Conservation (phyloP, 2,329 filamentous ascomycete species). For the Penicillium aurantiogriseum region DNA sequence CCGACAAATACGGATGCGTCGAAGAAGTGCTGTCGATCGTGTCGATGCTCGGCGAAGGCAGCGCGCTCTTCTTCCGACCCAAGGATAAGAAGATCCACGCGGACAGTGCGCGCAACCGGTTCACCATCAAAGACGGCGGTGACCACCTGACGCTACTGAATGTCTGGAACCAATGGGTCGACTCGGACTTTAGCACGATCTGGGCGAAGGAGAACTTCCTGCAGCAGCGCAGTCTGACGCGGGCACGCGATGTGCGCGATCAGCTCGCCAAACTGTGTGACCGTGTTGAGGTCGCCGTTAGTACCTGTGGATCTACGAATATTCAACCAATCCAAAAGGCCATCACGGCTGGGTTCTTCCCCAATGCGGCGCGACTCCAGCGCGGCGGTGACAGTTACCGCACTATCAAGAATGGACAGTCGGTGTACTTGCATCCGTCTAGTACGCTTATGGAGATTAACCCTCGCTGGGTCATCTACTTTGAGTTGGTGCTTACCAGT, state of each 20-base stretch:
- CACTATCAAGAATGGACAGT: conserved; percentile 85
- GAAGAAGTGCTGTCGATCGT: conserved; percentile 91
- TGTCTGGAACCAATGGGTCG: conserved; percentile 94
- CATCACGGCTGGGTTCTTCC: conserved; percentile 89
- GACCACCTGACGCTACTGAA: conserved; percentile 87
- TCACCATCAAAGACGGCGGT: conserved; percentile 86
- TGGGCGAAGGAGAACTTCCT: conserved; percentile 94
- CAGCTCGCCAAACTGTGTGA: conserved; percentile 92
- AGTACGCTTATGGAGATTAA: conserved; percentile 75
- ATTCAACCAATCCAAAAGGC: conserved; percentile 79
- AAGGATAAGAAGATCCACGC: conserved; percentile 98
- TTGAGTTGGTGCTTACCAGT: conserved; percentile 82
- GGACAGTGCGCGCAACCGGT: conserved; percentile 82
- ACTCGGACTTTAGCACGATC: conserved; percentile 80
- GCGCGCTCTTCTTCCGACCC: conserved; percentile 86
- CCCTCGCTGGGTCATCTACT: conserved; percentile 85
- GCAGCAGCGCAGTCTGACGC: conserved; percentile 82
- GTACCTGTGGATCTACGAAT: conserved; percentile 69
- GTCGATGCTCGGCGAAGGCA: conserved; percentile 88
- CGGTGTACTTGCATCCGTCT: conserved; percentile 88
- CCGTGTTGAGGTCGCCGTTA: conserved; percentile 75
- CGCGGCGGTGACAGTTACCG: conserved; percentile 83
- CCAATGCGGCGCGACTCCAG: conserved; percentile 82
- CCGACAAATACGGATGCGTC: conserved; percentile 87
- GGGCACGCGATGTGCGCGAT: conserved; percentile 87